Conservation (phyloP, 768 basidiomycete genomes). For the Lyophyllum shimeji region DNA sequence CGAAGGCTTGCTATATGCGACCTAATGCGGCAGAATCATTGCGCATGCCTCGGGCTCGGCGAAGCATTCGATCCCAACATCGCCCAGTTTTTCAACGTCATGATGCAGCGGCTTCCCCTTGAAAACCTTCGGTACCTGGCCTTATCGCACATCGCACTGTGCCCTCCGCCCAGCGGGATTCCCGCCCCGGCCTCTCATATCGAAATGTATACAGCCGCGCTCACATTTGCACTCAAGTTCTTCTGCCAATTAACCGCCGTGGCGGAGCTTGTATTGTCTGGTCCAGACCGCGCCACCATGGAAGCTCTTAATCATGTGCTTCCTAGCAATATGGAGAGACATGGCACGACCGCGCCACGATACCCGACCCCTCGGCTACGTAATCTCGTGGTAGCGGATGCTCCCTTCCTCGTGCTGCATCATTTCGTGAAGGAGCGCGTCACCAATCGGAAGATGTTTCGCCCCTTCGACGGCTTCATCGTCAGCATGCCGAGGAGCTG, state of each 20-base stretch:
- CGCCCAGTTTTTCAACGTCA: background rate
- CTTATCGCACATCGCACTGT: constrained; percentile 1
- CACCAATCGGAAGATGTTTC: background rate
- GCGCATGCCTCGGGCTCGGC: background rate
- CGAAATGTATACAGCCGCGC: background rate
- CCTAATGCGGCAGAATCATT: background rate
- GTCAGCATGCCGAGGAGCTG: background rate
- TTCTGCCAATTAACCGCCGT: constrained; percentile 3
- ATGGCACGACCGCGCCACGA: background rate
- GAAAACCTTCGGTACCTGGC: background rate
- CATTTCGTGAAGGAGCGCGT: background rate
- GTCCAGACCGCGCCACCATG: constrained; percentile 7
- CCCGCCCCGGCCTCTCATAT: background rate
- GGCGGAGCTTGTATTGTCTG: background rate
- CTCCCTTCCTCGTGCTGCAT: background rate
- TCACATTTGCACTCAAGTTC: background rate
- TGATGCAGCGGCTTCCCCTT: background rate
- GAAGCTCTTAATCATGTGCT: background rate
- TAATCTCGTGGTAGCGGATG: background rate
- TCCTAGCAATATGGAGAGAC: background rate
- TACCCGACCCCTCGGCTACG: background rate
- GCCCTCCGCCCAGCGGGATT: background rate
- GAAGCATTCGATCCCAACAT: background rate
- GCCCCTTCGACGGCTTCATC: background rate
- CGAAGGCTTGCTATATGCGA: background rate